A percentile compares a stretch with the other conserved stretches of the same genome.
phyloP scores from a whole-genome alignment of 192 early-diverging fungal genomes.

The Gaertneriomyces sp. region DNA sequence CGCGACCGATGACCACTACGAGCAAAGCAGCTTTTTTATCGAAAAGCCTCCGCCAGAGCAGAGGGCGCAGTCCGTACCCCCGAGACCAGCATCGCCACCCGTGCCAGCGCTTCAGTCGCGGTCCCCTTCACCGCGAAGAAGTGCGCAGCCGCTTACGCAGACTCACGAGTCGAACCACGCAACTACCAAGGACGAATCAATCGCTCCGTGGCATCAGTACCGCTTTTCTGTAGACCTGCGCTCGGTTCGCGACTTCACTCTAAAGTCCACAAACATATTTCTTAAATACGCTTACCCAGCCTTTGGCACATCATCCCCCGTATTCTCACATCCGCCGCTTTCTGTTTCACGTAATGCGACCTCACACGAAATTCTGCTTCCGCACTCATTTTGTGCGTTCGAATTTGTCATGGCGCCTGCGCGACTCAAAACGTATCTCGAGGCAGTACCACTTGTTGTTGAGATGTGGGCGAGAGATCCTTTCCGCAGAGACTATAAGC shows the following conservation, averaged over 20 bases:
- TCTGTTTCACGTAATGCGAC: slow-evolving; percentile 3
- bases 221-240: slow-evolving; percentile 54
- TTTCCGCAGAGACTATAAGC: slow-evolving; percentile 25
- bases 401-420: slow-evolving; percentile 52
- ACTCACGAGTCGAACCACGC: too few relatives aligned
- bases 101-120: too few relatives aligned
- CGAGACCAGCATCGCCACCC: too few relatives aligned
- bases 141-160: too few relatives aligned
- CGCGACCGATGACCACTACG: too few relatives aligned
- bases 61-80: too few relatives aligned
- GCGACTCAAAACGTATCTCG: slow-evolving; percentile 40
- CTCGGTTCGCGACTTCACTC: slow-evolving; percentile 30
- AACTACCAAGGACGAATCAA: not conserved
- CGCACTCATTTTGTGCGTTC: slow-evolving; percentile 47
- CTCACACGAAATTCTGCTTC: slow-evolving; percentile 33
- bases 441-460: slow-evolving; percentile 47
- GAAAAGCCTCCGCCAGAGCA: too few relatives aligned
- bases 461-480: slow-evolving; percentile 42
- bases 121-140: too few relatives aligned
- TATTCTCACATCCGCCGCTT: slow-evolving; percentile 42
- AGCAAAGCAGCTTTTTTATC: too few relatives aligned
- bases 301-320: slow-evolving; percentile 45
- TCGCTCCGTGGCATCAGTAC: slow-evolving; percentile 46
- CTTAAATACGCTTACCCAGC: slow-evolving; percentile 47
- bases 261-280: slow-evolving; percentile 25